Conservation (phyloP, 148 eudicot species). For the Heliosperma pusillum region DNA sequence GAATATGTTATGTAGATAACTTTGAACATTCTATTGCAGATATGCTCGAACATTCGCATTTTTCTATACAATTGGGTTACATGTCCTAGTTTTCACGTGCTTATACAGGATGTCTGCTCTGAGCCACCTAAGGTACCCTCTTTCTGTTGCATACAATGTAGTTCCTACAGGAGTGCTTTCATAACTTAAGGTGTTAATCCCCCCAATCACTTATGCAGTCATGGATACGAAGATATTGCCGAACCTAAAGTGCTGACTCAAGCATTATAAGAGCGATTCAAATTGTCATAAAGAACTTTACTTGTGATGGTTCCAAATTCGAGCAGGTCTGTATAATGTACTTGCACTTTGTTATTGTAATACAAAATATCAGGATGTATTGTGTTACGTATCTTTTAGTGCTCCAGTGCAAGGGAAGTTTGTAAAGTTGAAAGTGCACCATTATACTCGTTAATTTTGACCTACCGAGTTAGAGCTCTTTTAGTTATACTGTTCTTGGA, state of each 20-base stretch:
- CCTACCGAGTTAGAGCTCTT: not conserved
- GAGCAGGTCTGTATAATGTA: slow-evolving; percentile 1
- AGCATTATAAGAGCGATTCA: slow-evolving; percentile 23
- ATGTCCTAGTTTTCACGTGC: slow-evolving; percentile 89
- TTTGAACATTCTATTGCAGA: slow-evolving; percentile 37
- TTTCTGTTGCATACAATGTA: not conserved
- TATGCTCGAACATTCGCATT: slow-evolving; percentile 93
- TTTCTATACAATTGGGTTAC: slow-evolving; percentile 98
- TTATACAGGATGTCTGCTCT: slow-evolving; percentile 95
- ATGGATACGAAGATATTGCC: slow-evolving; percentile 53
- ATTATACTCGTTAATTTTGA: not conserved
- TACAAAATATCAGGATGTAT: not conserved
- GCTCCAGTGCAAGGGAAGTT: not conserved
- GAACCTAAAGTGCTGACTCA: slow-evolving; percentile 49
- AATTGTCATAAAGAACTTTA: slow-evolving; percentile 2
- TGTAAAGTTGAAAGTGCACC: not conserved
- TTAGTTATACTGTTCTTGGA: not conserved
- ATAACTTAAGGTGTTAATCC: not conserved
- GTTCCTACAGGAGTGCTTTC: not conserved
- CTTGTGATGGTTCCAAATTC: not conserved
- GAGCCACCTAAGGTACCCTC: slow-evolving; percentile 81
- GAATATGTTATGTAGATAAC: not conserved
- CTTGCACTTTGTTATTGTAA: not conserved
- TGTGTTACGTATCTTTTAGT: not conserved
- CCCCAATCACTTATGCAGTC: slow-evolving; percentile 38